Base-by-base conservation (phyloP, 2,329 filamentous ascomycete species). In the Cladosporium colombiae region DNA sequence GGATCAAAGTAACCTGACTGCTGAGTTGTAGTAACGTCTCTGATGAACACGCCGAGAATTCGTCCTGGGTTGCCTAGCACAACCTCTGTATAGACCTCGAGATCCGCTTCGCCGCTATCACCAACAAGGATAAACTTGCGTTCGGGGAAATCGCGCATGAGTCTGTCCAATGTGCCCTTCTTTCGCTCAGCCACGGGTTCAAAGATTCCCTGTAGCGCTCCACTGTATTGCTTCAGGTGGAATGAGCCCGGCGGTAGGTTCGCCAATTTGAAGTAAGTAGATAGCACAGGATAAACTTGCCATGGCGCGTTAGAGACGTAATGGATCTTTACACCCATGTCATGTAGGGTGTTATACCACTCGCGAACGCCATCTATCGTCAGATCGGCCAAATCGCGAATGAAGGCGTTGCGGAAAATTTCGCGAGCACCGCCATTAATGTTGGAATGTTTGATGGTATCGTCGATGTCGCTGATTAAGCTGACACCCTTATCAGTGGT, bases 251-350 rank as follows among this genome's bases (percentile, higher is more conserved):
- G 86, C 0, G 95, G 95, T 1, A 99, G 81, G 1, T 91, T 91
- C 7, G 91, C 91, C 49, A 90, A 79, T 69, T 89, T 88, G 77
- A 98, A 96, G 76, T 91, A 99, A 62, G 87, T 92, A 5, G 91
- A 90, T 13, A 99, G 81, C 2, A 98, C 88, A 0, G 95, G 95
- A 72, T 92, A 99, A 7, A 99, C 84, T 76, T 99, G 96, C 96
- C 96, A 99, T 0, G 95, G 95, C 60, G 94, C 96, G 78, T 99
- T 99, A n/a, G 95, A 99, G 70, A 97, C 96, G 77, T 99, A 99
- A 76, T 99, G 96, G 62, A 99, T 85, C 72, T 89, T 87, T 27
- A 98, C 94, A 21, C 93, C 93, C 80, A 94, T 87, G 23, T 88
- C 83, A 46, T 90, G 85, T 79, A 99, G 84, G 23, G 83, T 83